Base-by-base conservation (phyloP, 768 basidiomycete genomes). In the Sistotremastrum suecicum region DNA sequence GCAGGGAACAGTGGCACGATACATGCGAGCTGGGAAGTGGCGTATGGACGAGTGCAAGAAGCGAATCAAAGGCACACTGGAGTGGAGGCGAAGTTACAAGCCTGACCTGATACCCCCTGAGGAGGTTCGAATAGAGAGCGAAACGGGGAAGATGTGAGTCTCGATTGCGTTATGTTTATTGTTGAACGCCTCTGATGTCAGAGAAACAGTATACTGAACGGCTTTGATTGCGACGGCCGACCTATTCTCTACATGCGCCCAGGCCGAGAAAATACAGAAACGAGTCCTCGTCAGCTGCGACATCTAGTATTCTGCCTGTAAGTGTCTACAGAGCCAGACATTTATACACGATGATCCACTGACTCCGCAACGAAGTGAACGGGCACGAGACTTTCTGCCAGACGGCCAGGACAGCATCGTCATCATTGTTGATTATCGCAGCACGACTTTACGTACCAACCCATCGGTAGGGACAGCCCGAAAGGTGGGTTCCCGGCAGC, bases 231-330 rank as follows among this genome's bases (percentile, higher is more conserved):
- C 43, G 84, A 89, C 46, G 86, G 85, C 4, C 69, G 89, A n/a
- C 88, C 89, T 0, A 80, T 91, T 38, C 65, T 92, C 9, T 90
- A 89, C 62, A 80, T 92, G 78, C 78, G 86, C 10, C 88, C 89
- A 0, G 87, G 86, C 30, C 71, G 76, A 48, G 86, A 92, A 58
- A 91, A 90, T 59, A 90, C 88, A 5, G 73, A 82, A 53, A 72
- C 73, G 2, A 74, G 78, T 49, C 77, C 80, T 3, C 72, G 86
- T 37, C 88, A 92, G 56, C 70, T 92, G 45, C 71, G 78, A 44
- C 86, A 91, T 70, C 70, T 91, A 28, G 83, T 91, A 28, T 90
- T 83, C 76, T 80, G 80, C 58, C 60, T 90, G 84, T 87, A 57
- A 62, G 84, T 69, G 28, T 36, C 9, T 39, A 20, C 20, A 20